Evolutionary conservation across 257 asterid species (phyloP), one percentile per base, ranked within the genome.

Genomic region (Nicotiana sylvestris): DNA sequence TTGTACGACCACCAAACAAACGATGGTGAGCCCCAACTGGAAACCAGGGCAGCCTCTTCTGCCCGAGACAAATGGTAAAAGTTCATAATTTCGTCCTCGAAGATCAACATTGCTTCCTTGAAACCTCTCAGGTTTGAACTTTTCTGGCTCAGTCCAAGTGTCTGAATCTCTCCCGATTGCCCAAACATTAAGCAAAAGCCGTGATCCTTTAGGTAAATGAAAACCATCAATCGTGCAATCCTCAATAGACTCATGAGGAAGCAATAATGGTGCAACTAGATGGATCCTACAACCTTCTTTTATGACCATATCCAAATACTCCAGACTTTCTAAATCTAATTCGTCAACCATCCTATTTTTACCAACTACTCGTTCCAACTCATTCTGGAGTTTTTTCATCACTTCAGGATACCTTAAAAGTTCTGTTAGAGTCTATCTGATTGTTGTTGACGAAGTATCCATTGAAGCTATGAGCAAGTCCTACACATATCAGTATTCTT

Each of bases 211-310:
- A 66, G 25, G 76, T n/a, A 84, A 53, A 5, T 81, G 77, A 68
- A 77, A 83, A 30, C 85, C 87, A 27, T 84, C 84, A 43, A 86
- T 85, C 5, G 3, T 33, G 65, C 89, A 86, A 11, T 86, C 87
- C 55, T 86, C 81, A 33, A 70, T 78, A 0, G 89, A 81, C 16
- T 69, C 87, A 0, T 62, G 85, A 10, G 85, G 88, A 17, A 84
- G 30, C 2, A 86, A 79, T 8, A 86, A 17, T 3, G 89, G 89
- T 53, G 69, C 85, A 53, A 72, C 81, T 1, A 83, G 88, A 39
- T 86, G 89, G 10, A 86, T 81, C 27, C 89, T 74, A 35, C 61
- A 11, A 15, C 83, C 29, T 83, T 86, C 88, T 86, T 84, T 86
- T 5, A 86, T 37, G 4, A 84, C 85, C 87, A 86, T 81, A 56